Evolutionary conservation across 352 stramenopile genomes (phyloP), one percentile per base, ranked within the genome.

Genomic region (Globisporangium acanthophoron): DNA sequence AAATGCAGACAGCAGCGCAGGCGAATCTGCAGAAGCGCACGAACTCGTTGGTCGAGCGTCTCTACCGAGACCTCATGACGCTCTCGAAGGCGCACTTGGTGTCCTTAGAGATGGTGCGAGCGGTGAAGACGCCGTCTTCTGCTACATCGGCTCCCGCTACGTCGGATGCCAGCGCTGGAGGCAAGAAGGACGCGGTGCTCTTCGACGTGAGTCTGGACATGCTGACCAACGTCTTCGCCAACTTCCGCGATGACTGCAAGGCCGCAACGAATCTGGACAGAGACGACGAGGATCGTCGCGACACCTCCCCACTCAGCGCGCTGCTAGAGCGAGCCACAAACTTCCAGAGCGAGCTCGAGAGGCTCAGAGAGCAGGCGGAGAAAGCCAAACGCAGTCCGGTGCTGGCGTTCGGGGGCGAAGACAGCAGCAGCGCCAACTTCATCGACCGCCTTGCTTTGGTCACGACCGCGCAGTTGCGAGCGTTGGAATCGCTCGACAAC

Each of bases 51-150:
- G 59, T 70, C 15, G 66, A 78, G 8, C 69, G 60, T 13, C 60
- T 90, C 6, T 85, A 87, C 39, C 71, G 69, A 20, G 78, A 78
- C 15, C 13, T 90, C 40, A 65, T 87, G 3, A 62, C 62, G 24
- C 68, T 87, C 53, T 85, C 75, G 20, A 73, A 64, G 5, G 63
- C 75, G 1, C 69, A 78, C n/a, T 62, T 87, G 3, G 64, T 76
- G 8, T 67, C 69, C 0, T 69, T 70, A 9, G 79, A 90, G 27
- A 63, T 87, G 8, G 57, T 58, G 0, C 76, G 70, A 24, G 8
- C 24, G 29, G 33, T 71, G 49, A 65, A 62, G 9, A 6, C 33
- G 33, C 11, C 13, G 31, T 52, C 0, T 39, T 15, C 2, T 11
- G 12, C 35, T 18, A 1, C 37, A 13, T 18, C 37, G 18, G 12